A percentile compares a stretch with the other conserved stretches of the same genome.
phyloP scores from a whole-genome alignment of 2,329 filamentous ascomycete genomes.

The Penicillium sp. region DNA sequence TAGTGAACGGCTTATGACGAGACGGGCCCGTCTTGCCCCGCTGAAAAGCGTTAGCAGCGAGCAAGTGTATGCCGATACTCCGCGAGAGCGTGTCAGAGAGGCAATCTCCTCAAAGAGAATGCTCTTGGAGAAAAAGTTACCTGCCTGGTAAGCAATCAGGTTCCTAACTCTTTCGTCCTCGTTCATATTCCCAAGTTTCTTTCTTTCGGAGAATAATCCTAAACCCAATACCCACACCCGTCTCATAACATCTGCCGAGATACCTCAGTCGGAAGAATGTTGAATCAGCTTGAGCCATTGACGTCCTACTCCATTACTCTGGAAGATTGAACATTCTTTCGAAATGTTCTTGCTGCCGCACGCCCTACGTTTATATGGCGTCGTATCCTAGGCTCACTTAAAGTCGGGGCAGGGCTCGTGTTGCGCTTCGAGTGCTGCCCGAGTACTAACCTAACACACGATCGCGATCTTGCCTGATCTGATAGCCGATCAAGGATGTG shows the following conservation, averaged over 20 bases:
- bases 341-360: neutral
- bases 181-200: neutral
- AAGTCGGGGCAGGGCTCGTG: neutral
- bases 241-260: no score
- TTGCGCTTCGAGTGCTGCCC: neutral
- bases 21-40: neutral
- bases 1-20: neutral
- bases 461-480: conserved; percentile 6
- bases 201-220: neutral
- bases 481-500: conserved; percentile 1
- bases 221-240: neutral
- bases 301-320: neutral
- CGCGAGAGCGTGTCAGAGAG: neutral
- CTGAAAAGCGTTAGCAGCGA: neutral
- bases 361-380: neutral
- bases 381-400: neutral
- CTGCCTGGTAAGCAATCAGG: no score
- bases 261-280: neutral
- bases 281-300: neutral
- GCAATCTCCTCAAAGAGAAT: neutral
- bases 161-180: neutral
- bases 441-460: neutral
- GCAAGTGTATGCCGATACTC: no score
- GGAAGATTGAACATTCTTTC: neutral
- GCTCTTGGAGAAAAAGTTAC: neutral